A percentile compares a stretch with the other conserved stretches of the same genome.
These are phyloP conservation scores for Salix caprea DNA, from an alignment of 345 rosid genomes.

Conservation along the genomic window DNA sequence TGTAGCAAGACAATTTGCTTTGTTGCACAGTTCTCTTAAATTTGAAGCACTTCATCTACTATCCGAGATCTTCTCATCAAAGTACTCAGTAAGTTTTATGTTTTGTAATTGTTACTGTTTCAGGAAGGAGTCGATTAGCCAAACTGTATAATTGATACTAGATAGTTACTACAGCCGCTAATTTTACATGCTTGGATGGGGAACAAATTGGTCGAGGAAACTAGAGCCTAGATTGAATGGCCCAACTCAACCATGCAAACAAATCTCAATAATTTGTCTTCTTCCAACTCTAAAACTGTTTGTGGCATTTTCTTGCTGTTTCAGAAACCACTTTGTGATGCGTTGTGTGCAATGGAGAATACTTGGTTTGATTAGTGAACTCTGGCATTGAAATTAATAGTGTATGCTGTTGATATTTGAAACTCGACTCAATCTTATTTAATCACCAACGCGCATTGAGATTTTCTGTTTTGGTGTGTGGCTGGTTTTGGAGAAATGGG, in stretches of 20 bases:
- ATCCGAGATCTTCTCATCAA: constrained; percentile 59
- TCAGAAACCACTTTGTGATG: constrained; percentile 57
- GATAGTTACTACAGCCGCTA: no score
- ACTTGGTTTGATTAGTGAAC: no score
- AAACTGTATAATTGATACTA: no score
- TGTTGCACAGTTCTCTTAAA: constrained; percentile 71
- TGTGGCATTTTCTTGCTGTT: constrained; percentile 5
- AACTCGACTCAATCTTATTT: no score
- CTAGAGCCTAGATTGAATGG: no score
- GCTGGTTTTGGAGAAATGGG: no score
- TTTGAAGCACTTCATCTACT: constrained; percentile 82
- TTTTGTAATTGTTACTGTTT: not conserved
- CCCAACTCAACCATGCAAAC: no score
- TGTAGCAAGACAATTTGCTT: constrained; percentile 66
- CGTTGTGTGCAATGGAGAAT: constrained; percentile 34
- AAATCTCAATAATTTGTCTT: no score
- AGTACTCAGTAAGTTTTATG: constrained; percentile 41
- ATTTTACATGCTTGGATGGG: no score
- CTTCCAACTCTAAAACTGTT: constrained; percentile 1
- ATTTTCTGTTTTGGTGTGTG: not conserved
- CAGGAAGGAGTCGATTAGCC: no score
- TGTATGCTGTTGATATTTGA: not conserved
- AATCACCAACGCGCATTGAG: not conserved
- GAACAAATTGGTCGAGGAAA: no score
- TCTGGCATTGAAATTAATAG: no score